These are phyloP conservation scores for Podaxis rugospora DNA, from an alignment of 768 basidiomycete genomes.

Conservation along the genomic window DNA sequence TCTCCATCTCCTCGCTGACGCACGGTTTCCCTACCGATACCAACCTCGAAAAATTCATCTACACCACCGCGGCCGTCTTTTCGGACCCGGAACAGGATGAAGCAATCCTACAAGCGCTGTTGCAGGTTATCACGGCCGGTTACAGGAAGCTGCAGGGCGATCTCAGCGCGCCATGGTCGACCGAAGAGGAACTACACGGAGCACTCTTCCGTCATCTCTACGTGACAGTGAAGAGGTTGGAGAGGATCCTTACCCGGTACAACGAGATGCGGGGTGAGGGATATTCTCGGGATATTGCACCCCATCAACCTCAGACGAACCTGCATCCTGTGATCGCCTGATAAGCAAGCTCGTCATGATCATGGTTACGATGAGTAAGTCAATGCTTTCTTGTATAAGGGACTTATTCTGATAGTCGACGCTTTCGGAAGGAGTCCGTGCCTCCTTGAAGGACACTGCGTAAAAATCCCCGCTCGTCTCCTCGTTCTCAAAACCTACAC, in stretches of 20 bases:
- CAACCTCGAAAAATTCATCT: conserved; percentile 10
- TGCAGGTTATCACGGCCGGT: conserved; percentile 8
- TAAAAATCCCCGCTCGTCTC: background rate
- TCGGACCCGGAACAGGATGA: conserved; percentile 11
- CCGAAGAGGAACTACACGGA: conserved; percentile 8
- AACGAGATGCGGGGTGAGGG: conserved; percentile 8
- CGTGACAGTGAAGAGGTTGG: conserved; percentile 10
- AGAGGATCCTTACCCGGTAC: conserved; percentile 4
- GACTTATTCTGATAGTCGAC: background rate
- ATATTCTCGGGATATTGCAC: conserved; percentile 1
- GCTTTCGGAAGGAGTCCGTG: background rate
- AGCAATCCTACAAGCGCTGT: background rate
- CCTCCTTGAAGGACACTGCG: background rate
- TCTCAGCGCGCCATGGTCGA: background rate
- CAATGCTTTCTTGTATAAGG: background rate
- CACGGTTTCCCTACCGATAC: conserved; percentile 3
- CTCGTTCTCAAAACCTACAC: background rate
- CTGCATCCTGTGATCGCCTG: conserved; percentile 6
- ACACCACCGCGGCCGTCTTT: conserved; percentile 10
- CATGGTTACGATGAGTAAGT: too few relatives aligned
- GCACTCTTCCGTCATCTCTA: conserved; percentile 10
- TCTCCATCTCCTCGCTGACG: conserved; percentile 8
- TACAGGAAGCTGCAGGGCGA: conserved; percentile 8
- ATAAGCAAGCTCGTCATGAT: background rate
- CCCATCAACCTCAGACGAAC: conserved; percentile 2